phyloP scores from a whole-genome alignment of 1,139 yeast genomes.

The Taphrina wiesneri region DNA sequence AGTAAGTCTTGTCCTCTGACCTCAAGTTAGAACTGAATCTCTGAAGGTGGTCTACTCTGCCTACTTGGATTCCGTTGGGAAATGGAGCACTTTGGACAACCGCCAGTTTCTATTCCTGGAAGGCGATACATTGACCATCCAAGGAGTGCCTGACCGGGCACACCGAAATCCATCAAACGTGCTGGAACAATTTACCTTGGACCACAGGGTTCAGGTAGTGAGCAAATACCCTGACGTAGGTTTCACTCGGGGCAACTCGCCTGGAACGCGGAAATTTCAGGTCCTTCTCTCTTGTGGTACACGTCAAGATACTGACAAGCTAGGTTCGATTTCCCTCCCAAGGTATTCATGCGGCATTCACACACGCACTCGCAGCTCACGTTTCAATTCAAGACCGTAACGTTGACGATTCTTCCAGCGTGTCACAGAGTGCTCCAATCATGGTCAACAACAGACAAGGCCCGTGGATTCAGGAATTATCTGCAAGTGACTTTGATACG shows the following conservation, averaged over 20 bases:
- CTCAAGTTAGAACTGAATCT: background rate
- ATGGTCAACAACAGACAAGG: background rate
- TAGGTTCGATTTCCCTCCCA: slow-evolving; percentile 8
- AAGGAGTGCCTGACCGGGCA: background rate
- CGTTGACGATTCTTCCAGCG: background rate
- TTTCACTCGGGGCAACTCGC: background rate
- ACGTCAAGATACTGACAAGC: background rate
- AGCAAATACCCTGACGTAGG: slow-evolving; percentile 22
- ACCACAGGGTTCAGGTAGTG: background rate
- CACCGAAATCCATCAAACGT: background rate
- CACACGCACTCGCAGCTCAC: background rate
- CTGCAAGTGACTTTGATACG: too few species aligned
- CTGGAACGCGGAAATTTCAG: slow-evolving; percentile 10
- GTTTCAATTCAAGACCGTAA: background rate
- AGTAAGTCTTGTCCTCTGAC: background rate
- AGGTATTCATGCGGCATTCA: slow-evolving; percentile 3
- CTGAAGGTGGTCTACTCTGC: background rate
- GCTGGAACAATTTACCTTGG: slow-evolving; percentile 2
- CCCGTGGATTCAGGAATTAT: too few species aligned
- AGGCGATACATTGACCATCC: background rate
- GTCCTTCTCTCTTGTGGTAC: background rate
- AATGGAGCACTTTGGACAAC: background rate
- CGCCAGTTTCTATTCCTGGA: background rate
- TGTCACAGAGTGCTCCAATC: background rate
- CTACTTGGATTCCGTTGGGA: background rate